A percentile compares a stretch with the other conserved stretches of the same genome.
These are phyloP conservation scores for Monosporascus ibericus DNA, from an alignment of 2,329 filamentous ascomycete species.

Conservation along the genomic window DNA sequence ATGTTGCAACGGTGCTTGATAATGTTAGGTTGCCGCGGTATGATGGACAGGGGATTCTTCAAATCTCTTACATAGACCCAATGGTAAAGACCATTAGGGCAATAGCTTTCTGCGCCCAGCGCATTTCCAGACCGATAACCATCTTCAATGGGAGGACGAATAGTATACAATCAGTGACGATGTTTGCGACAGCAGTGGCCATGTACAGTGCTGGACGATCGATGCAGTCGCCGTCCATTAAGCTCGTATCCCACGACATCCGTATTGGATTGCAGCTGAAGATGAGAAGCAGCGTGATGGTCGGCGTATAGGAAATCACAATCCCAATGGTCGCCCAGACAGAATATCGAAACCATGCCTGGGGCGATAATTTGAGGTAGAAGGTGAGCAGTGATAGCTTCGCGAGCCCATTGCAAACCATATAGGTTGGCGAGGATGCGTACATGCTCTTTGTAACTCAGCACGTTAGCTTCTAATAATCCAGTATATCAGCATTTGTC, in stretches of 20 bases:
- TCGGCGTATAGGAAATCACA: conserved; percentile 14
- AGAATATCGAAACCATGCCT: conserved; percentile 11
- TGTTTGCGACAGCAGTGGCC: conserved; percentile 34
- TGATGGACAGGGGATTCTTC: neutral
- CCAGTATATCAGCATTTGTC: too few species aligned
- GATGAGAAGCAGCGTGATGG: conserved; percentile 17
- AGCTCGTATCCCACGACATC: conserved; percentile 13
- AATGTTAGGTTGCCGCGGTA: neutral
- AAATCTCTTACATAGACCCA: conserved; percentile 31
- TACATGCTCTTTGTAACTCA: neutral
- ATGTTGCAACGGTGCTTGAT: conserved; percentile 6
- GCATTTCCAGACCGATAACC: conserved; percentile 34
- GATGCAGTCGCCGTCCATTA: conserved; percentile 11
- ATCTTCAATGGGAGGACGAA: conserved; percentile 37
- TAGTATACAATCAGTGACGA: conserved; percentile 37
- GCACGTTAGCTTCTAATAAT: too few species aligned
- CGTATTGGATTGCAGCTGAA: conserved; percentile 20
- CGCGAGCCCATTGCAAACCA: conserved; percentile 16
- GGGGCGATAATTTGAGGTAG: conserved; percentile 19
- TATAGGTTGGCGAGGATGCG: neutral
- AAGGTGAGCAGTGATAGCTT: conserved; percentile 22
- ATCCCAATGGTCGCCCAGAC: conserved; percentile 16
- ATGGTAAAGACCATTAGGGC: conserved; percentile 36
- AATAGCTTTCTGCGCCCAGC: conserved; percentile 35
- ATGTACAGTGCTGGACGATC: conserved; percentile 6